Evolutionary conservation across 352 stramenopile genomes (phyloP), one percentile per base, ranked within the genome.

Genomic region (Pythium dissimile): DNA sequence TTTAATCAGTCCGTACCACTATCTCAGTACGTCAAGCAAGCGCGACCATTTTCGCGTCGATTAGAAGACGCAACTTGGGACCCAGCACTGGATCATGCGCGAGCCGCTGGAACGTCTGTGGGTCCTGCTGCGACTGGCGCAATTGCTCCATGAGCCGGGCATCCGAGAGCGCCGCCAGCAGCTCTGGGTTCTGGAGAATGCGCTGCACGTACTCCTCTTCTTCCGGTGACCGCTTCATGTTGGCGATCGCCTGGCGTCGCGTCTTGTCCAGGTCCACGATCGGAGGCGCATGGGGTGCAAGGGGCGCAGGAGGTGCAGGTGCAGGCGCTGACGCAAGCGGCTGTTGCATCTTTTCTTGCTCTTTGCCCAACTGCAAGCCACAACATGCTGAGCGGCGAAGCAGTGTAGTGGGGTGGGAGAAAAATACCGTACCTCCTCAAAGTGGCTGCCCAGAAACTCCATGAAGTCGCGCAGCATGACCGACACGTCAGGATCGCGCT

Each of bases 391-490:
- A 42, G 15, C 35, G 35, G 7, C 12, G 35, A 4, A 4, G 35
- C 12, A 47, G 20, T 18, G 9, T 31, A 24, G 16, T n/a, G 8
- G 3, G 24, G 23, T 15, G 6, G 28, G 12, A n/a, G 18, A 27
- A 15, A 20, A 2, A 13, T 20, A 18, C 55, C 67, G n/a, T 46
- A 88, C 80, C 76, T 92, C 68, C 63, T 91, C 79, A 37, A 93
- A 91, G 54, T 93, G 80, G 41, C 59, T 66, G 4, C 80, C 80
- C 9, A 91, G 43, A 49, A 91, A 91, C 44, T 72, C 71, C 69
- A 90, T 76, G 32, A 89, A 93, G 49, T 88, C 80, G 21, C 61
- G 62, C 43, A 91, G 55, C 75, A 91, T 89, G 0, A 63, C 45
- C 0, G 77, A 82, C 3, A 91, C 67, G 2, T 76, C 77, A 3